phyloP scores from a whole-genome alignment of 352 stramenopile species.

The Pythium monospermum region DNA sequence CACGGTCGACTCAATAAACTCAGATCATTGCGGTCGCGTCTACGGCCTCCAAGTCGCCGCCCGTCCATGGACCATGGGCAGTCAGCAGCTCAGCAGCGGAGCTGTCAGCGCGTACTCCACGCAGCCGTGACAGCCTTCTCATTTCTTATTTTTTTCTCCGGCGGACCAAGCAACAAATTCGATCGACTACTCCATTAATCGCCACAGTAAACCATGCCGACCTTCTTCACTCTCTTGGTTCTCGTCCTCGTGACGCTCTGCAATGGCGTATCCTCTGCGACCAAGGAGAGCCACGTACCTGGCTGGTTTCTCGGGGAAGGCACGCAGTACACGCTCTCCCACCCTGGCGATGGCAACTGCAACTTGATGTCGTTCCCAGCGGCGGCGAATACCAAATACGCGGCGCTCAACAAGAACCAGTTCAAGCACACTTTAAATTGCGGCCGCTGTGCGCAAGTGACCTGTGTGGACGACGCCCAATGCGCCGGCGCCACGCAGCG shows the following conservation, averaged over 20 bases:
- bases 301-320: conserved; percentile 19
- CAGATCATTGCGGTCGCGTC: no score
- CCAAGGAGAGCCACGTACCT: background rate
- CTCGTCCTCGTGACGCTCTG: no score
- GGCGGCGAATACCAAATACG: conserved; percentile 44
- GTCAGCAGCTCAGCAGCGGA: no score
- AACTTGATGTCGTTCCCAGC: conserved; percentile 60
- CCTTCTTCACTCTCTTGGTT: background rate
- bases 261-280: no score
- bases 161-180: background rate
- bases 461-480: conserved; percentile 37
- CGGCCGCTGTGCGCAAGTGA: conserved; percentile 25
- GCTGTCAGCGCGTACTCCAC: no score
- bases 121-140: no score
- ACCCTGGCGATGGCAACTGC: conserved; percentile 31
- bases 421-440: conserved; percentile 51
- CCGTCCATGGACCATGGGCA: no score
- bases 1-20: no score
- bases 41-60: no score
- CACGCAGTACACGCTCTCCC: conserved; percentile 25
- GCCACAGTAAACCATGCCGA: no score
- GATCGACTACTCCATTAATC: no score
- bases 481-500: conserved; percentile 24
- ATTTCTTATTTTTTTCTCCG: background rate
- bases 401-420: conserved; percentile 57